Base-by-base conservation (phyloP, 2,329 filamentous ascomycete species). In the Raffaelea arxii region DNA sequence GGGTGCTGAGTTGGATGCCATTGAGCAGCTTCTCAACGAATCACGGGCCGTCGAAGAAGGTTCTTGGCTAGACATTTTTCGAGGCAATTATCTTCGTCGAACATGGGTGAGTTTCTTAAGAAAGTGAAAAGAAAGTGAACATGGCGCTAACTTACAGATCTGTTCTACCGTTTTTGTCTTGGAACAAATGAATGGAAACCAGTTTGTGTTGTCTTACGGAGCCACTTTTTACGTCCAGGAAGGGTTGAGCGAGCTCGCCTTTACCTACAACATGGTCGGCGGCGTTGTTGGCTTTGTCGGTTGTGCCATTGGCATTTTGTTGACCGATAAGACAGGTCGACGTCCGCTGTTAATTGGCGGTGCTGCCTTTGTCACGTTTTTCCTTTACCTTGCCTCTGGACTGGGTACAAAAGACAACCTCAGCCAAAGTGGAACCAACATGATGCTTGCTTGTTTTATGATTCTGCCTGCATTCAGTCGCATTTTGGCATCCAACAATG, bases 181-280 rank as follows among this genome's bases (percentile, higher is more conserved):
- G 38, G 44, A 52, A 46, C 47, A 52, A 46, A 49, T 47, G 41
- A 52, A 52, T 41, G 50, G 47, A 43, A 50, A 52, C 48, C 50
- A 52, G 43, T 52, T 52, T 40, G 49, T 51, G 25, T 44, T 42
- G 36, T 51, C 49, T 21, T 51, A 51, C 38, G 49, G 35, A 12
- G 47, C 50, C 12, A 52, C 50, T 6, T 52, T 52, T 25, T 50
- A 50, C 46, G 50, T 52, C 25, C 45, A 48, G 40, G 42, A 52
- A 41, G 50, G 50, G 3, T 46, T 52, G 4, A 48, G 50, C 39
- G 46, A 45, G 25, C 46, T 39, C 45, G 36, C 50, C n/a, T 52
- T 50, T 25, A 52, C 50, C 16, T 52, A 52, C 46, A 49, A 44
- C 40, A 52, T 49, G 40, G 30, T 52, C 19, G 50, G 47, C 27